Evolutionary conservation across 345 rosid genomes (phyloP), one percentile per base, ranked within the genome.

Genomic region (Bruguiera parviflora): DNA sequence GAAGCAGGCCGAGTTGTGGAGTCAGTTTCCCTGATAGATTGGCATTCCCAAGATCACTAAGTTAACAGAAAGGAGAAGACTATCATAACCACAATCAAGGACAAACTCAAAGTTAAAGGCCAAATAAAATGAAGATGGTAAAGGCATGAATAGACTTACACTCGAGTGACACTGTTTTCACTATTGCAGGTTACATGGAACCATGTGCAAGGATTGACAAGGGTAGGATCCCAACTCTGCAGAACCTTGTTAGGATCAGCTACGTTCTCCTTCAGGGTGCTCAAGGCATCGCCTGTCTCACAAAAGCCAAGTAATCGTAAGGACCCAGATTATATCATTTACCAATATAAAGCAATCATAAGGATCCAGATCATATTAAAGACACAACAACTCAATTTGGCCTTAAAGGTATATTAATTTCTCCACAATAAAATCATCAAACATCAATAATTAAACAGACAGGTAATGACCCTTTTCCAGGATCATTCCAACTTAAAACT

Each of bases 181-280:
- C 65, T 80, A 75, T 80, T 88, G 82, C 98, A 92, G 47, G 96
- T 90, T 56, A 92, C 87, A 71, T 92, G 88, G 72, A 82, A 86
- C 98, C 98, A 92, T 25, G 90, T 85, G 83, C 96, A 92, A 9
- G 96, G 98, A 80, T 76, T 86, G 67, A 79, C 87, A 65, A 84
- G 89, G 67, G 92, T 84, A 39, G 95, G 31, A 79, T 88, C 91
- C 98, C 98, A 92, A 80, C 91, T 88, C 67, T 88, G 87, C 58
- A 92, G 79, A 67, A 87, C 85, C 53, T 78, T 87, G 73, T 85
- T 83, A 68, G 98, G 97, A 78, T 91, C 96, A 16, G 69, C 71
- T 63, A 93, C 79, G 75, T 76, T 85, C 61, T 73, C 74, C 85
- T 80, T 93, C 74, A 93, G 49, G 6, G 96, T 88, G 83, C 83